Evolutionary conservation across 1,284 basidiomycete species (phyloP).

Genomic region (Xanthoconium separans): DNA sequence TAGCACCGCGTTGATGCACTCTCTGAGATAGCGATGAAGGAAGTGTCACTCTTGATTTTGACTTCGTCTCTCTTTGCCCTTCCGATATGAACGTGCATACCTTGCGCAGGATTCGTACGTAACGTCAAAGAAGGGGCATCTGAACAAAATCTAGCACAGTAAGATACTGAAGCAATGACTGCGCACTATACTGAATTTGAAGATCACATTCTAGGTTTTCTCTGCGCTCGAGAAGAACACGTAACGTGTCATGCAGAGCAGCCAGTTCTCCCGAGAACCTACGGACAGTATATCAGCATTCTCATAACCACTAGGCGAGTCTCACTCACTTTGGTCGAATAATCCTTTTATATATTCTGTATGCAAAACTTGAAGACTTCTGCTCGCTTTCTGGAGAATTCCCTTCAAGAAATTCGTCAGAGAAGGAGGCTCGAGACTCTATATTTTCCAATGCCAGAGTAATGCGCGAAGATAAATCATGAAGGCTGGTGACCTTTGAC

Average conservation of each 20-base stretch:
- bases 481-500: slow-evolving; percentile 54
- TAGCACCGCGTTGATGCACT: slow-evolving; percentile 67
- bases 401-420: slow-evolving; percentile 27
- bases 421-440: slow-evolving; percentile 14
- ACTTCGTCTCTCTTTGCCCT: slow-evolving; percentile 58
- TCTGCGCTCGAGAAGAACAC: slow-evolving; percentile 45
- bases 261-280: slow-evolving; percentile 71
- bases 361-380: slow-evolving; percentile 11
- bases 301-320: neutral
- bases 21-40: slow-evolving; percentile 59
- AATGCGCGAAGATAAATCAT: slow-evolving; percentile 59
- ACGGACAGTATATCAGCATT: slow-evolving; percentile 3
- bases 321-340: slow-evolving; percentile 67
- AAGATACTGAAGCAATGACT: neutral
- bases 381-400: slow-evolving; percentile 20
- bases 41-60: slow-evolving; percentile 45
- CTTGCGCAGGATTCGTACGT: slow-evolving; percentile 63
- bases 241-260: slow-evolving; percentile 52
- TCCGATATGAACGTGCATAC: slow-evolving; percentile 72
- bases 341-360: slow-evolving; percentile 46
- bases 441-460: slow-evolving; percentile 49
- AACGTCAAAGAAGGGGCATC: slow-evolving; percentile 72
- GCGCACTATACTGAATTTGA: slow-evolving; percentile 54
- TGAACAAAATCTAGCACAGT: slow-evolving; percentile 30
- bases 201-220: slow-evolving; percentile 55